Percentiles rank a stretch among this genome's conserved stretches.
Conservation (phyloP, 2,329 filamentous ascomycete genomes). For the Xylaria arbuscula region DNA sequence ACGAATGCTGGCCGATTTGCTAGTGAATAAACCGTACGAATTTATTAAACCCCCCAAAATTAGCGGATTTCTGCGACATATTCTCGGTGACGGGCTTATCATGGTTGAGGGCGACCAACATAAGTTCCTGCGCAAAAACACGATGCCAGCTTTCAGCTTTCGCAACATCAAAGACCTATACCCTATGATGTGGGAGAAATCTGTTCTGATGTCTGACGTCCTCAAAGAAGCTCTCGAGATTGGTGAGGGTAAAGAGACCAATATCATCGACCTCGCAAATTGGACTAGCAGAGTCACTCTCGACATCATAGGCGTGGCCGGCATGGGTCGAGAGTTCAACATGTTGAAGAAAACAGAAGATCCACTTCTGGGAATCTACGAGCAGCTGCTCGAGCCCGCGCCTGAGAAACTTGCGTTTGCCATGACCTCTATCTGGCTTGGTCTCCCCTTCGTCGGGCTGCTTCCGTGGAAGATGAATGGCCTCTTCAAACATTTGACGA, state of each 20-base stretch:
- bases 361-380: slow-evolving; percentile 59
- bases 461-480: slow-evolving; percentile 61
- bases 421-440: slow-evolving; percentile 38
- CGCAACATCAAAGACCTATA: slow-evolving; percentile 77
- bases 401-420: slow-evolving; percentile 60
- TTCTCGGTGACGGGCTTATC: slow-evolving; percentile 70
- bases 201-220: slow-evolving; percentile 49
- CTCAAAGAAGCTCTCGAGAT: slow-evolving; percentile 54
- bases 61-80: slow-evolving; percentile 60
- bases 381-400: slow-evolving; percentile 58
- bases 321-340: slow-evolving; percentile 66
- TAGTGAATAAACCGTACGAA: slow-evolving; percentile 63
- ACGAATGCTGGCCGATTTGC: slow-evolving; percentile 60
- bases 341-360: slow-evolving; percentile 53
- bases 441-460: slow-evolving; percentile 46
- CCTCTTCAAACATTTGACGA: slow-evolving; percentile 52
- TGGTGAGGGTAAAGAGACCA: slow-evolving; percentile 36
- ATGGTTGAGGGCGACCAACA: slow-evolving; percentile 76
- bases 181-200: slow-evolving; percentile 74
- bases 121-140: slow-evolving; percentile 74
- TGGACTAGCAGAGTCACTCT: slow-evolving; percentile 67
- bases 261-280: slow-evolving; percentile 53
- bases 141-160: slow-evolving; percentile 74
- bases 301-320: slow-evolving; percentile 70
- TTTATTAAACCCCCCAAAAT: slow-evolving; percentile 63